Percentiles rank a stretch among this genome's conserved stretches.
Conservation (phyloP, 176 grass and related monocot genomes). For the Hordeum marinum region DNA sequence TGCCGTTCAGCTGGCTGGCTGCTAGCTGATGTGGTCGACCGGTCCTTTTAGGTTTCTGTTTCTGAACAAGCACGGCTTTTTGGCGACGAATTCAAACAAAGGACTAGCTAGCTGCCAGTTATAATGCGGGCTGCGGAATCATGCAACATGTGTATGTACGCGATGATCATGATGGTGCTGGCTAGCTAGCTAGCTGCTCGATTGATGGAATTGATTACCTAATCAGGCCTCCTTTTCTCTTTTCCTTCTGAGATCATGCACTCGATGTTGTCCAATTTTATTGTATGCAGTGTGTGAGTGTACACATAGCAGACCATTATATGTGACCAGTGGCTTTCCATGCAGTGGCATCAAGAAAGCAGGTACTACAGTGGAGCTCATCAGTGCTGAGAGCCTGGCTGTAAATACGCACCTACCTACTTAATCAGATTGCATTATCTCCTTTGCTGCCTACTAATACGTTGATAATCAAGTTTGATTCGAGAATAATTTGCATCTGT, state of each 20-base stretch:
- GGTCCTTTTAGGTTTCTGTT: background rate
- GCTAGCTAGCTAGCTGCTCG: background rate
- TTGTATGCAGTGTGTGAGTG: background rate
- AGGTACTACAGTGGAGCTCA: background rate
- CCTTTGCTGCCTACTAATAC: background rate
- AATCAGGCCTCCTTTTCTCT: background rate
- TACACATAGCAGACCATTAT: background rate
- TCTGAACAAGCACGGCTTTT: background rate
- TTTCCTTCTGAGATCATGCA: background rate
- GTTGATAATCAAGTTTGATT: background rate
- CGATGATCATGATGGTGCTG: background rate
- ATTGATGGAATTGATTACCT: conserved; percentile 20
- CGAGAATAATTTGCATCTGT: background rate
- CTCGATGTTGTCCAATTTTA: background rate
- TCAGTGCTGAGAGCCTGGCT: background rate
- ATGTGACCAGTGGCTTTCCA: background rate
- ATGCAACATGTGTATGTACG: background rate
- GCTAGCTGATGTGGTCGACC: conserved; percentile 11
- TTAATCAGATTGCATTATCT: background rate
- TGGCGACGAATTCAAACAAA: background rate
- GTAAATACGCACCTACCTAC: background rate
- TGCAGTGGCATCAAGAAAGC: background rate
- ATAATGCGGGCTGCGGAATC: background rate
- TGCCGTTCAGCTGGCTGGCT: conserved; percentile 37
- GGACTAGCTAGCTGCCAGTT: background rate